These are phyloP conservation scores for Chlorella sp. DNA, from an alignment of 139 green algal genomes.

Conservation along the genomic window DNA sequence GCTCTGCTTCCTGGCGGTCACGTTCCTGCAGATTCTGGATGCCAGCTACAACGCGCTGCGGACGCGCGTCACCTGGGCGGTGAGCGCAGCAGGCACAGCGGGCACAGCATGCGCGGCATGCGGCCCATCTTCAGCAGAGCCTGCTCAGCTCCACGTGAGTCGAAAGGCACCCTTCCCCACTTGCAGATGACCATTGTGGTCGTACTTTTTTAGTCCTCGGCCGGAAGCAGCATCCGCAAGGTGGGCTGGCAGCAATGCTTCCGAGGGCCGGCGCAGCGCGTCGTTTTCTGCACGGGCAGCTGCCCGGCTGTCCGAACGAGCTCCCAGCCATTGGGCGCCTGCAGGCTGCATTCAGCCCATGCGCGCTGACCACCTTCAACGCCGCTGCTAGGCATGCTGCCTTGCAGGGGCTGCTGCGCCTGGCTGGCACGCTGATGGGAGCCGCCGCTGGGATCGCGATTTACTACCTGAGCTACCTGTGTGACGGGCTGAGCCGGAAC, in stretches of 20 bases:
- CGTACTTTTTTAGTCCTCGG: not conserved
- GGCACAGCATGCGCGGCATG: not conserved
- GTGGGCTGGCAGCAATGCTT: no score
- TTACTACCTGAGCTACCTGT: not conserved
- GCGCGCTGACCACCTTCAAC: no score
- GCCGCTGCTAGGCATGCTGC: no score
- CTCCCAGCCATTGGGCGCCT: no score
- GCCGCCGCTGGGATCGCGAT: not conserved
- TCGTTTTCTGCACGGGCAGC: no score
- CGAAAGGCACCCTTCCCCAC: not conserved
- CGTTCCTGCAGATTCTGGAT: not conserved
- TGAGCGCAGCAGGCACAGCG: not conserved
- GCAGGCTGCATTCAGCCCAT: no score
- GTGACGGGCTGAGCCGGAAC: not conserved
- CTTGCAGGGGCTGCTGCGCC: conserved; percentile 6
- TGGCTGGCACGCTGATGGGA: conserved; percentile 20
- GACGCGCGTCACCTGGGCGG: not conserved
- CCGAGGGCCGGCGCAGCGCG: no score
- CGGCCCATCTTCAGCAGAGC: not conserved
- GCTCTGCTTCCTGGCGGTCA: not conserved
- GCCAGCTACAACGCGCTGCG: not conserved
- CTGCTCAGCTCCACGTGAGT: not conserved
- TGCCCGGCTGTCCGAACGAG: no score
- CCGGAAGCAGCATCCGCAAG: conserved; percentile 9
- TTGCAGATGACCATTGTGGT: conserved; percentile 5